phyloP scores from a whole-genome alignment of 1,139 yeast species.

The Candida mesenterica region DNA sequence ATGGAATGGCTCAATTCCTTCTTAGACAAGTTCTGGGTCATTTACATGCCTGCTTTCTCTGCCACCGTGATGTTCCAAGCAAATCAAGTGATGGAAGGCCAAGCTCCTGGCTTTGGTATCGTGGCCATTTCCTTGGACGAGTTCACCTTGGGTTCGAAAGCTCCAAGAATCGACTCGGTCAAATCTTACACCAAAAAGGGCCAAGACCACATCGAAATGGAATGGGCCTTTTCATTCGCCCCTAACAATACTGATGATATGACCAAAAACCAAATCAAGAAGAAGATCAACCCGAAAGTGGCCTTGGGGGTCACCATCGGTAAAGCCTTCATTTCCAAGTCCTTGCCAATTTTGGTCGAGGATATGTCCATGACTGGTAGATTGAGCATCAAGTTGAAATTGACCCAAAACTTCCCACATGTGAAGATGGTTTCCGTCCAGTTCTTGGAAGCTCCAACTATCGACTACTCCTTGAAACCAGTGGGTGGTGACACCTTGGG shows the following conservation, averaged over 20 bases:
- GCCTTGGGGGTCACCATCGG: conserved; percentile 78
- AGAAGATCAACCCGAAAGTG: conserved; percentile 74
- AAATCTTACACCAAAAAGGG: conserved; percentile 70
- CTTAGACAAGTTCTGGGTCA: conserved; percentile 78
- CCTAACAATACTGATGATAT: conserved; percentile 81
- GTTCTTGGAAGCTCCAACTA: conserved; percentile 72
- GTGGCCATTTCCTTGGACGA: conserved; percentile 70
- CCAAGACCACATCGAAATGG: conserved; percentile 70
- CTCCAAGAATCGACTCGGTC: conserved; percentile 70
- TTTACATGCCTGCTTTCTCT: conserved; percentile 83
- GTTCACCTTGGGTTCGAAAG: conserved; percentile 75
- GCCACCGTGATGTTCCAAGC: conserved; percentile 69
- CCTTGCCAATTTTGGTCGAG: conserved; percentile 73
- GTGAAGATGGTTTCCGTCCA: conserved; percentile 68
- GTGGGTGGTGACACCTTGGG: conserved; percentile 86
- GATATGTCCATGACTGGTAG: conserved; percentile 74
- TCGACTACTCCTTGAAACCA: conserved; percentile 80
- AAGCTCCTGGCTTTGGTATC: conserved; percentile 80
- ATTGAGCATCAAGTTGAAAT: conserved; percentile 62
- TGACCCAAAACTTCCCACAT: conserved; percentile 68
- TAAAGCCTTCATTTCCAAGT: conserved; percentile 71
- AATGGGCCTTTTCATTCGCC: conserved; percentile 76
- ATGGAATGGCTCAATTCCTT: conserved; percentile 81
- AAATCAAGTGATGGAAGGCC: conserved; percentile 62
- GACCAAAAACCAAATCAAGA: conserved; percentile 70